phyloP scores from a whole-genome alignment of 169 alveolate genomes.

The Plasmodium gonderi region DNA sequence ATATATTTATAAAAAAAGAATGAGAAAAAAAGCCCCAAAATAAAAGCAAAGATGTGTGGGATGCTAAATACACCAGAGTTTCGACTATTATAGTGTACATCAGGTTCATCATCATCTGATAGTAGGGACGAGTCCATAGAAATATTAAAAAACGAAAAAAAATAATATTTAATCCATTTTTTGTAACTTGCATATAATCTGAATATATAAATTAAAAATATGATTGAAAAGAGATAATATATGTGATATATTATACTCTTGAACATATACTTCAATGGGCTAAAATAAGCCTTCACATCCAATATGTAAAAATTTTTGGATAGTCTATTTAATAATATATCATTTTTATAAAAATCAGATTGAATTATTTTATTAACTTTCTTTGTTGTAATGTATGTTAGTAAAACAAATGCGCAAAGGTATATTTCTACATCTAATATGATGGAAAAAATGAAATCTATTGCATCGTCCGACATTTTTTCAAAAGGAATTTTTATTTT shows the following conservation, averaged over 20 bases:
- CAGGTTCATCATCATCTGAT: neutral
- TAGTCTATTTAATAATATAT: slow-evolving; percentile 21
- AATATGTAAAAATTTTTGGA: slow-evolving; percentile 31
- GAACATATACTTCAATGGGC: slow-evolving; percentile 28
- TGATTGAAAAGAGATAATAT: slow-evolving; percentile 9
- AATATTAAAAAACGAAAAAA: slow-evolving; percentile 9
- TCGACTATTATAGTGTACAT: neutral
- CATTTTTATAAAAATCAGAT: slow-evolving; percentile 17
- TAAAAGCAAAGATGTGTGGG: slow-evolving; percentile 4
- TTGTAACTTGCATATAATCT: slow-evolving; percentile 24
- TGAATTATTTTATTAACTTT: slow-evolving; percentile 32
- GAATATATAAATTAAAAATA: slow-evolving; percentile 25
- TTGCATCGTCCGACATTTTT: neutral
- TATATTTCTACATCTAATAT: slow-evolving; percentile 32
- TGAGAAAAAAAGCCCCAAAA: slow-evolving; percentile 16
- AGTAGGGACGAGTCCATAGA: neutral
- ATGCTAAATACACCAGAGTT: neutral
- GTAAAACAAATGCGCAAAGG: slow-evolving; percentile 3
- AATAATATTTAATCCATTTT: neutral
- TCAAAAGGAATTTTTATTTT: neutral
- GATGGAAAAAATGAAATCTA: slow-evolving; percentile 22
- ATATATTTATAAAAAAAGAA: slow-evolving; percentile 21
- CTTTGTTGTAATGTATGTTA: neutral
- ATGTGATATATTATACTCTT: slow-evolving; percentile 34
- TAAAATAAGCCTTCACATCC: slow-evolving; percentile 39